Conservation (phyloP, 169 alveolate genomes). For the Plasmodium fragile region DNA sequence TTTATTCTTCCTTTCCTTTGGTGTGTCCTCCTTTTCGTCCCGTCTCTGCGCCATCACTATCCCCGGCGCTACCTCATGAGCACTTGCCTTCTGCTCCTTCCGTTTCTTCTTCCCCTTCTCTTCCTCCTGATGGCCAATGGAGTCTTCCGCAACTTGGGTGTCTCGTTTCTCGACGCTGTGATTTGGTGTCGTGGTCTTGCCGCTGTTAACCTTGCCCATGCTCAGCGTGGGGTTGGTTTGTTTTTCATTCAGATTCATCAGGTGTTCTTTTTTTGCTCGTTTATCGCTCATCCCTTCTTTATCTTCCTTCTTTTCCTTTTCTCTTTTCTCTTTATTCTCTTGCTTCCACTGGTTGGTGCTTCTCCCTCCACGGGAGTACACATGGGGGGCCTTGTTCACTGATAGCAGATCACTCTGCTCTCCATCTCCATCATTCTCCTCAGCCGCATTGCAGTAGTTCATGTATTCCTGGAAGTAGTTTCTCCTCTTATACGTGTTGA, state of each 20-base stretch:
- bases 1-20: background rate
- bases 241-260: background rate
- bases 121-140: background rate
- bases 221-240: background rate
- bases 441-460: conserved; percentile 2
- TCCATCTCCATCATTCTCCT: background rate
- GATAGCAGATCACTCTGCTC: background rate
- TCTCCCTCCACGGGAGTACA: background rate
- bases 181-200: background rate
- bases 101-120: background rate
- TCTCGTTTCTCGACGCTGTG: background rate
- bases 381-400: background rate
- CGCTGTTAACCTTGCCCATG: background rate
- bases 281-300: background rate
- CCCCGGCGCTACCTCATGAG: background rate
- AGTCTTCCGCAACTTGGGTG: background rate
- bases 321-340: background rate
- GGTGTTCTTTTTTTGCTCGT: background rate
- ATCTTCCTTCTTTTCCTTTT: background rate
- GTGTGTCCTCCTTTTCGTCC: background rate
- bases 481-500: background rate
- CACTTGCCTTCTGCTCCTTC: background rate
- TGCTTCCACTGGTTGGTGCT: background rate
- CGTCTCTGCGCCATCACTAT: background rate
- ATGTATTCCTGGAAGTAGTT: conserved; percentile 38